Conservation (phyloP, 2,329 filamentous ascomycete species). For the Xylaria digitata region DNA sequence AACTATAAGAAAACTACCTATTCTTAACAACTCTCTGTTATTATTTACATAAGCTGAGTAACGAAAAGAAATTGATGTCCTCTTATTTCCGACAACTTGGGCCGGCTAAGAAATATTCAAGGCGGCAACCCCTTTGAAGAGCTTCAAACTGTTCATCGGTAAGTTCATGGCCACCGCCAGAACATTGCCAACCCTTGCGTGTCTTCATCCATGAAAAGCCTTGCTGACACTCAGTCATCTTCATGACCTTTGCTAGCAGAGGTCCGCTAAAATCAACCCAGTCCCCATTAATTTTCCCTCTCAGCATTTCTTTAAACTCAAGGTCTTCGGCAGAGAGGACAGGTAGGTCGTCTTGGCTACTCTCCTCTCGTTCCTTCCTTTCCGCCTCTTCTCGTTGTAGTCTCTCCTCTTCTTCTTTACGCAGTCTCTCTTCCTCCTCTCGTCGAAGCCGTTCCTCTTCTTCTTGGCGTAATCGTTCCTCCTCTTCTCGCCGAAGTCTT, state of each 20-base stretch:
- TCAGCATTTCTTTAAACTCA: neutral
- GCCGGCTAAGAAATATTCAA: neutral
- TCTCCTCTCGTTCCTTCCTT: neutral
- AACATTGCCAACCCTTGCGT: neutral
- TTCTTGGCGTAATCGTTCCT: neutral
- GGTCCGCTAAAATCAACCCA: neutral
- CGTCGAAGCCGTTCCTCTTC: neutral
- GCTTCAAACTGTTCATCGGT: neutral
- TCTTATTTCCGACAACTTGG: neutral
- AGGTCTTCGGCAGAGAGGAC: neutral
- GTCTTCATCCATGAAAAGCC: neutral
- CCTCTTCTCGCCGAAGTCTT: neutral
- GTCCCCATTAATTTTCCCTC: neutral
- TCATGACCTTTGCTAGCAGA: neutral
- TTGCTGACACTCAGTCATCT: neutral
- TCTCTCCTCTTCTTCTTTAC: neutral
- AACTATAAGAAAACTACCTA: no score
- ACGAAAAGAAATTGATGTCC: neutral
- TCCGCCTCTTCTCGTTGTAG: neutral
- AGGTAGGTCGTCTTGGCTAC: neutral
- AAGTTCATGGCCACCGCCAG: constrained; percentile 1
- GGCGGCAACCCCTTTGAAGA: neutral
- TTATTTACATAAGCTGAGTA: neutral
- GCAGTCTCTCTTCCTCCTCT: neutral
- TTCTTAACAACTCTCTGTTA: no score